Conservation (phyloP, 495 filamentous ascomycete species). For the Jackrogersella multiformis region DNA sequence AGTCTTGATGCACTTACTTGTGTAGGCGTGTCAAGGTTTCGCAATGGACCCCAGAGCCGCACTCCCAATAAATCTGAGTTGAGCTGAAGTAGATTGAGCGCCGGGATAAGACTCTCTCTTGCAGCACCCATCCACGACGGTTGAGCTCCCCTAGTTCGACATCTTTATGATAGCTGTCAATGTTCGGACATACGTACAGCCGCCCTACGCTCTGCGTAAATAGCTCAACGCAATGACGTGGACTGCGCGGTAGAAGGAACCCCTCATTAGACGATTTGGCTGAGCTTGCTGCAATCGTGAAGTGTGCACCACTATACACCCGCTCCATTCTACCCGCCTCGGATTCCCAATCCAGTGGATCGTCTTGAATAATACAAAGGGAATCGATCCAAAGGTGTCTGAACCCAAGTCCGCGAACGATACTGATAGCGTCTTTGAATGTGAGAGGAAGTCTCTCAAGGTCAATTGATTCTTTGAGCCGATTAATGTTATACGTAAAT, state of each 20-base stretch:
- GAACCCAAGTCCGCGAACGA: background rate
- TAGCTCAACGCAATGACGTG: background rate
- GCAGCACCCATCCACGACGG: constrained; percentile 54
- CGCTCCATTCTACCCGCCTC: constrained; percentile 51
- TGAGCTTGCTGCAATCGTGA: constrained; percentile 48
- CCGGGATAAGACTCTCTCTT: constrained; percentile 53
- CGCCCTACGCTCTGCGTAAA: background rate
- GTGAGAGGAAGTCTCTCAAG: background rate
- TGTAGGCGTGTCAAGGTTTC: constrained; percentile 45
- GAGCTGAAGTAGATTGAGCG: constrained; percentile 55
- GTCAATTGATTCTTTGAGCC: background rate
- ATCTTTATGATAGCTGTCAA: constrained; percentile 49
- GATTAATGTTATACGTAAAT: background rate
- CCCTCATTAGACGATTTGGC: constrained; percentile 21
- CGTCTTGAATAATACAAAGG: no score
- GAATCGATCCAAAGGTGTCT: background rate
- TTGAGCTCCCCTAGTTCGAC: constrained; percentile 47
- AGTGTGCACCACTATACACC: constrained; percentile 50
- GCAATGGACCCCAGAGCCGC: constrained; percentile 51
- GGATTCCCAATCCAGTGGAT: constrained; percentile 45
- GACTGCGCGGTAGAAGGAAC: background rate
- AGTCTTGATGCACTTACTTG: constrained; percentile 44
- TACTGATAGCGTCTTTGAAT: background rate
- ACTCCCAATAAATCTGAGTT: constrained; percentile 55
- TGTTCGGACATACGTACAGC: constrained; percentile 41